phyloP scores from a whole-genome alignment of 352 stramenopile genomes.

The Phytophthora brassicae region DNA sequence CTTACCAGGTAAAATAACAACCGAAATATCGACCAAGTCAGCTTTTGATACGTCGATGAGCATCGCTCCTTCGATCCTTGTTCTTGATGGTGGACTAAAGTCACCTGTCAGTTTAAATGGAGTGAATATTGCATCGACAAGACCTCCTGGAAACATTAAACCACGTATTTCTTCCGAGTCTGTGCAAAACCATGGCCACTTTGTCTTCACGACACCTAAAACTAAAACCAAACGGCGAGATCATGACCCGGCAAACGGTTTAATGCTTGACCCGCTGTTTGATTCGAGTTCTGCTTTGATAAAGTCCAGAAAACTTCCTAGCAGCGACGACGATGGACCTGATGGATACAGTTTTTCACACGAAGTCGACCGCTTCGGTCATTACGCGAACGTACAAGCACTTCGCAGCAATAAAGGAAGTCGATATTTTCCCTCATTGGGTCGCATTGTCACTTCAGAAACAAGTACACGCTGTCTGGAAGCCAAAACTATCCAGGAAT shows the following conservation, averaged over 20 bases:
- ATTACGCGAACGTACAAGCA: slow-evolving; percentile 54
- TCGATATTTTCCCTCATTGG: slow-evolving; percentile 55
- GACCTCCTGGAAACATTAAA: slow-evolving; percentile 31
- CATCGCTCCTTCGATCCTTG: slow-evolving; percentile 10
- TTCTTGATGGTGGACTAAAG: slow-evolving; percentile 17
- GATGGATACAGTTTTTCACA: slow-evolving; percentile 35
- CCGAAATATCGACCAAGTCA: not conserved
- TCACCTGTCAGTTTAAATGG: slow-evolving; percentile 27
- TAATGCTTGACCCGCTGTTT: slow-evolving; percentile 78
- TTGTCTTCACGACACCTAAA: slow-evolving; percentile 57
- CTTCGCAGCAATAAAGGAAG: slow-evolving; percentile 35
- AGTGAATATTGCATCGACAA: slow-evolving; percentile 39
- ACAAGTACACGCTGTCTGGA: not conserved
- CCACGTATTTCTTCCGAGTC: slow-evolving; percentile 3
- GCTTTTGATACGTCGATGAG: not conserved
- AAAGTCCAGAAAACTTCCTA: slow-evolving; percentile 8
- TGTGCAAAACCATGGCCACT: slow-evolving; percentile 23
- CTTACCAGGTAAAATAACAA: not conserved
- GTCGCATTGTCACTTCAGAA: slow-evolving; percentile 33
- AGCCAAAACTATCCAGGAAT: slow-evolving; percentile 4
- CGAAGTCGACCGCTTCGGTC: slow-evolving; percentile 44
- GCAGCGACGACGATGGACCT: not conserved
- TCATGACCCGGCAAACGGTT: slow-evolving; percentile 26
- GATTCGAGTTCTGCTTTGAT: slow-evolving; percentile 24
- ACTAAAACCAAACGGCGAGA: slow-evolving; percentile 22